A percentile compares a stretch with the other conserved stretches of the same genome.
phyloP scores from a whole-genome alignment of 192 early-diverging fungal genomes.

The Entomortierella parvispora region DNA sequence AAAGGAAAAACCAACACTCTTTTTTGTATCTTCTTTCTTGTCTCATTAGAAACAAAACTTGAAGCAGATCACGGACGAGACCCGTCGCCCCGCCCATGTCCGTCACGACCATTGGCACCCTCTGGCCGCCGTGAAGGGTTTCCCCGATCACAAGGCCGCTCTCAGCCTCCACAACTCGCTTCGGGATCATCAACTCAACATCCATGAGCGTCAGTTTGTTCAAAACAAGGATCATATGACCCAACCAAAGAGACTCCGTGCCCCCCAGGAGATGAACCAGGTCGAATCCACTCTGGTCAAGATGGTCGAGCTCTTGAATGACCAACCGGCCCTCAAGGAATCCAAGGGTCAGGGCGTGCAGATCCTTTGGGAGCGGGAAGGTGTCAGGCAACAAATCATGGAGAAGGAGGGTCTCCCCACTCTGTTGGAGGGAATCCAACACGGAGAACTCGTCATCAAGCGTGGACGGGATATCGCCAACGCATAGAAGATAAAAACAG shows the following conservation, averaged over 20 bases:
- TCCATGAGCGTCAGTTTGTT: slow-evolving; percentile 32
- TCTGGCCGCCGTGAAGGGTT: slow-evolving; percentile 58
- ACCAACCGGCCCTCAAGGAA: slow-evolving; percentile 17
- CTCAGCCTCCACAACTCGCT: slow-evolving; percentile 60
- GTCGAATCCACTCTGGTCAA: slow-evolving; percentile 54
- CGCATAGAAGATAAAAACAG: slow-evolving; percentile 13
- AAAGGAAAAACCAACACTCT: neutral
- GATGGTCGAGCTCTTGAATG: slow-evolving; percentile 57
- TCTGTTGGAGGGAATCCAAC: slow-evolving; percentile 53
- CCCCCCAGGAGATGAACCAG: slow-evolving; percentile 58
- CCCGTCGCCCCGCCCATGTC: slow-evolving; percentile 55
- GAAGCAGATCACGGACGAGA: slow-evolving; percentile 50
- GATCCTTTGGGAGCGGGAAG: slow-evolving; percentile 59
- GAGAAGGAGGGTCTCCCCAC: slow-evolving; percentile 23
- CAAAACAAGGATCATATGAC: slow-evolving; percentile 33
- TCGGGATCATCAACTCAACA: slow-evolving; percentile 55
- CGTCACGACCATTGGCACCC: slow-evolving; percentile 65
- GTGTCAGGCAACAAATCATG: slow-evolving; percentile 49
- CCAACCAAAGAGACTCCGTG: slow-evolving; percentile 56
- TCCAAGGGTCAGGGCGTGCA: slow-evolving; percentile 46
- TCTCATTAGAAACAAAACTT: slow-evolving; percentile 48
- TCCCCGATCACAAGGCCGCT: slow-evolving; percentile 46
- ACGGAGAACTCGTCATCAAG: slow-evolving; percentile 54
- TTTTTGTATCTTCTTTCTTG: slow-evolving; percentile 11
- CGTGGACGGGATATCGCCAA: slow-evolving; percentile 43